Evolutionary conservation across 2,329 filamentous ascomycete species (phyloP), one percentile per base, ranked within the genome.

Genomic region (Scedosporium dehoogii): DNA sequence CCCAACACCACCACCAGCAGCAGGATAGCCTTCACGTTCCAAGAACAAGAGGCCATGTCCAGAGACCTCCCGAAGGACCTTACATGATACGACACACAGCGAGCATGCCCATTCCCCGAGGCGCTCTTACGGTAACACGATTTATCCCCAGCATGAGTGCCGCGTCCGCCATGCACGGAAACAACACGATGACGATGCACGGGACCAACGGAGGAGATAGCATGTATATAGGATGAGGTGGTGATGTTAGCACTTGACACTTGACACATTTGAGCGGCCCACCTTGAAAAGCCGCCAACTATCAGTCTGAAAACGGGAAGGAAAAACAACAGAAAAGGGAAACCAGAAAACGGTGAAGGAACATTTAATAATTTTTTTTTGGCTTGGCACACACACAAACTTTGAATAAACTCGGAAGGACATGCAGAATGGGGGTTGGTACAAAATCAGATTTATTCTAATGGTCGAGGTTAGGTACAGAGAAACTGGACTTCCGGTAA

Each of bases 181-280:
- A 69, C 64, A 67, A 69, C n/a, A 69, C 76, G 69, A 73, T 80
- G 68, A 72, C 74, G 10, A 79, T 81, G 70, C 75, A 78, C 63
- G 75, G 76, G 3, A 55, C 59, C 38, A 74, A 79, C 42, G 74
- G 76, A 57, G 73, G 74, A 48, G 80, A 82, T 62, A 72, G 75
- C 46, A 81, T 84, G 78, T 83, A 80, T 68, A 78, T 82, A 75
- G 79, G 81, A 66, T 81, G 71, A 70, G 59, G 64, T 58, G 46
- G 57, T 48, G 16, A 46, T 21, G 23, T 21, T 14, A n/a, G 12
- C 10, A 56, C n/a, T 10, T 21, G 55, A 55, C 18, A 29, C 18
- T 29, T 23, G 51, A 6, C 23, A 14, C 21, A 41, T 58, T 33
- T 58, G n/a, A n/a, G 27, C 16, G 23, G 23, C 51, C 23, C 25